These are phyloP conservation scores for Saccharomyces hybrid DNA, from an alignment of 1,139 yeast species.

Conservation along the genomic window DNA sequence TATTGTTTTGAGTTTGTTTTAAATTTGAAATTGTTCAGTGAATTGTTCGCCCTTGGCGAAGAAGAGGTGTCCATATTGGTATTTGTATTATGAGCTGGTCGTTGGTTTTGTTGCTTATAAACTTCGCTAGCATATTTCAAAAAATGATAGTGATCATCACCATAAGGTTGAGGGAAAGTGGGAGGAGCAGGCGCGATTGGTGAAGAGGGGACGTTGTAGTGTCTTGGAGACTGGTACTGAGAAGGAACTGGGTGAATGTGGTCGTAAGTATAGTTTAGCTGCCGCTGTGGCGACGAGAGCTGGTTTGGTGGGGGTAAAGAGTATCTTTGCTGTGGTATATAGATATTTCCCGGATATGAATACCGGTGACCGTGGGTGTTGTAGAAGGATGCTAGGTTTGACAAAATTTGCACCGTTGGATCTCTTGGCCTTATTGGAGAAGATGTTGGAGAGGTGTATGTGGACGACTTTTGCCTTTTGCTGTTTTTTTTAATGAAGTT, in stretches of 20 bases:
- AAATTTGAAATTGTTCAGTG: not conserved
- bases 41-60: not conserved
- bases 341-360: slow-evolving; percentile 18
- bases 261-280: not conserved
- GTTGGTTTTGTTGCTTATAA: not conserved
- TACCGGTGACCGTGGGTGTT: slow-evolving; percentile 22
- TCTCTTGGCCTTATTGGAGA: not conserved
- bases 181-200: not conserved
- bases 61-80: not conserved
- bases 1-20: not conserved
- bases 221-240: not conserved
- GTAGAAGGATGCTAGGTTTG: slow-evolving; percentile 23
- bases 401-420: slow-evolving; percentile 19
- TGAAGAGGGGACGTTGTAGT: not conserved
- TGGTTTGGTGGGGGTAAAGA: slow-evolving; percentile 36
- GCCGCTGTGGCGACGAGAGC: not conserved
- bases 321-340: slow-evolving; percentile 18
- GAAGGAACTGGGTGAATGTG: not conserved
- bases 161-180: not conserved
- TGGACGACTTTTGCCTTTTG: not conserved
- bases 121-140: not conserved
- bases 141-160: not conserved
- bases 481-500: not conserved
- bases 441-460: not conserved
- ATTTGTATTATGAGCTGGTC: not conserved